These are phyloP conservation scores for Cryphonectria japonica DNA, from an alignment of 2,329 filamentous ascomycete species.

Conservation along the genomic window DNA sequence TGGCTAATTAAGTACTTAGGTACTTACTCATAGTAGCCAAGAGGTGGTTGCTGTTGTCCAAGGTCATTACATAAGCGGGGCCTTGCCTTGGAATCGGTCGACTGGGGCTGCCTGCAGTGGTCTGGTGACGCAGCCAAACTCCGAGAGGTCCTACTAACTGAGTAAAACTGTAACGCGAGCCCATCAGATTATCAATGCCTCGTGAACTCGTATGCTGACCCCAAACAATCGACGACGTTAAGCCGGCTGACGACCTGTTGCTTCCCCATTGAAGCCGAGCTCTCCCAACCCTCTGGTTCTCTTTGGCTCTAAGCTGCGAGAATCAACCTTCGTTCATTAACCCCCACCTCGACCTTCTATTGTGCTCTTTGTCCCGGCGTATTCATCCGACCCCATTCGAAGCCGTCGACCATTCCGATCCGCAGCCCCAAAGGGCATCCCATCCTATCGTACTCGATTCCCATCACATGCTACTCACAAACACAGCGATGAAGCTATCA, in stretches of 20 bases:
- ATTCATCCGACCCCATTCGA: background rate
- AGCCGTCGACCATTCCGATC: background rate
- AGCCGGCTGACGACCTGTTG: background rate
- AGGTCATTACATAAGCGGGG: background rate
- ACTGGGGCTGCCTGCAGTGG: background rate
- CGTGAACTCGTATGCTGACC: background rate
- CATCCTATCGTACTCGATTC: background rate
- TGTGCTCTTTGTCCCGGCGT: background rate
- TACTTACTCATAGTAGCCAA: too few species aligned
- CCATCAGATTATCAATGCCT: background rate
- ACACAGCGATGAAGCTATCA: conserved; percentile 44
- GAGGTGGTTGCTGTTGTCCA: background rate
- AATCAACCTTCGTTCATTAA: background rate
- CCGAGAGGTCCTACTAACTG: background rate
- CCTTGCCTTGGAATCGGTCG: background rate
- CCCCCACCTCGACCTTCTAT: background rate
- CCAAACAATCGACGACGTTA: background rate
- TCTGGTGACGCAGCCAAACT: conserved; percentile 2
- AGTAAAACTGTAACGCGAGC: background rate
- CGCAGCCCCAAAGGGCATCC: background rate
- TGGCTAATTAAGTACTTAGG: too few species aligned
- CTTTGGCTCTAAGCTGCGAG: background rate
- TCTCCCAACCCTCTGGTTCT: background rate
- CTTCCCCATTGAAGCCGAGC: background rate
- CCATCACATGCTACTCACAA: background rate